Evolutionary conservation across 768 basidiomycete genomes (phyloP).

Genomic region (Imleria badia): DNA sequence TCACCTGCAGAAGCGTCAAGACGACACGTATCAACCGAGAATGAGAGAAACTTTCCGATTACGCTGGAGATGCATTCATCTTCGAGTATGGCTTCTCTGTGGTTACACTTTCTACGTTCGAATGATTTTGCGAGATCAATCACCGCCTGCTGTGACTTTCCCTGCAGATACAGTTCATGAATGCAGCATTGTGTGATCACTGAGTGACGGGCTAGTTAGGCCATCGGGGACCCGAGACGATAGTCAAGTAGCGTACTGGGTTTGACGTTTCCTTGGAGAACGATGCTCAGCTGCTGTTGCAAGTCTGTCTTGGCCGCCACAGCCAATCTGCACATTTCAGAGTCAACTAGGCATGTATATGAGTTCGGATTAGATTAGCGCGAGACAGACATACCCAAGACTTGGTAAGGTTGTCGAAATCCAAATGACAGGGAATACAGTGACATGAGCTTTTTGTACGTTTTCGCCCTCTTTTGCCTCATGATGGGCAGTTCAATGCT

Average conservation of each 20-base stretch:
- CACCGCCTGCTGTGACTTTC: slow-evolving; percentile 66
- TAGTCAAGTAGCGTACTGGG: slow-evolving; percentile 63
- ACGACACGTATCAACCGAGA: background rate
- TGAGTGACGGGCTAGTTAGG: slow-evolving; percentile 50
- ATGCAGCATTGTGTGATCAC: slow-evolving; percentile 99
- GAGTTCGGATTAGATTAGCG: slow-evolving; percentile 1
- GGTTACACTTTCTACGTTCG: slow-evolving; percentile 93
- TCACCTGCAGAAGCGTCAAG: slow-evolving; percentile 47
- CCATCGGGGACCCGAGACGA: slow-evolving; percentile 3
- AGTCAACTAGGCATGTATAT: slow-evolving; percentile 63
- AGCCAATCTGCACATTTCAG: slow-evolving; percentile 74
- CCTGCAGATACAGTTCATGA: slow-evolving; percentile 86
- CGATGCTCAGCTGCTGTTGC: slow-evolving; percentile 65
- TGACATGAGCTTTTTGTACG: slow-evolving; percentile 92
- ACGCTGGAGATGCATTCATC: slow-evolving; percentile 82
- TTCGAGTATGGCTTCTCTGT: slow-evolving; percentile 80
- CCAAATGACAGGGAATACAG: slow-evolving; percentile 85
- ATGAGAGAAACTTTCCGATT: slow-evolving; percentile 52
- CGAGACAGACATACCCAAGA: slow-evolving; percentile 60
- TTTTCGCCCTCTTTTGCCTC: slow-evolving; percentile 95
- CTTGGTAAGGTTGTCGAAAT: slow-evolving; percentile 92
- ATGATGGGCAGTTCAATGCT: slow-evolving; percentile 41
- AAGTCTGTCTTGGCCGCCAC: slow-evolving; percentile 74
- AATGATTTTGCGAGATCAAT: slow-evolving; percentile 92
- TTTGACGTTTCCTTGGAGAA: slow-evolving; percentile 87